phyloP scores from a whole-genome alignment of 2,329 filamentous ascomycete genomes.

The Phaeosphaeriaceae sp. region DNA sequence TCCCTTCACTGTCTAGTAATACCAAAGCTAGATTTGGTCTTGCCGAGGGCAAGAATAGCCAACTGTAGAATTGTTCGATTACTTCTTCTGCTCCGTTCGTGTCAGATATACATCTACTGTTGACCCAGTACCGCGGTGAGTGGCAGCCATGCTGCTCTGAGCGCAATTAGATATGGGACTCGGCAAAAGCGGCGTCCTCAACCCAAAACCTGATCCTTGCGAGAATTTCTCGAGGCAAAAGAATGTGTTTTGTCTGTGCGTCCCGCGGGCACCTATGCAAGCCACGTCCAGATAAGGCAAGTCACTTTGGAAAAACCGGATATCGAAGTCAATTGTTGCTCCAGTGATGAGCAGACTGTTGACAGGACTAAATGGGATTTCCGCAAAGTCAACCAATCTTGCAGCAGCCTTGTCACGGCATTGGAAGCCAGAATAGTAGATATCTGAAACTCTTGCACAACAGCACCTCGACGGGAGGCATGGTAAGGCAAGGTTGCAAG shows the following conservation, averaged over 20 bases:
- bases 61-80: too few species aligned
- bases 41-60: too few species aligned
- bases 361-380: constrained; percentile 5
- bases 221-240: background rate
- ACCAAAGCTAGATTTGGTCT: background rate
- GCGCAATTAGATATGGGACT: too few species aligned
- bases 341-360: constrained; percentile 13
- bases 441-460: constrained; percentile 24
- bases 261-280: constrained; percentile 3
- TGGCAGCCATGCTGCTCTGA: too few species aligned
- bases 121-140: too few species aligned
- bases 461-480: constrained; percentile 3
- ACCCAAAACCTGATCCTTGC: background rate
- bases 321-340: constrained; percentile 18
- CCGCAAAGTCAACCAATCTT: background rate
- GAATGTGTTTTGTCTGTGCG: constrained; percentile 7
- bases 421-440: background rate
- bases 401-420: background rate
- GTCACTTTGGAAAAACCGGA: constrained; percentile 13
- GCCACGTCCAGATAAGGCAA: constrained; percentile 8
- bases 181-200: background rate
- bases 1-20: background rate
- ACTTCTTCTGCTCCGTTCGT: too few species aligned
- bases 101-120: too few species aligned
- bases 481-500: constrained; percentile 24